Evolutionary conservation across 345 rosid genomes (phyloP).

Genomic region (Eucalyptus virginea): DNA sequence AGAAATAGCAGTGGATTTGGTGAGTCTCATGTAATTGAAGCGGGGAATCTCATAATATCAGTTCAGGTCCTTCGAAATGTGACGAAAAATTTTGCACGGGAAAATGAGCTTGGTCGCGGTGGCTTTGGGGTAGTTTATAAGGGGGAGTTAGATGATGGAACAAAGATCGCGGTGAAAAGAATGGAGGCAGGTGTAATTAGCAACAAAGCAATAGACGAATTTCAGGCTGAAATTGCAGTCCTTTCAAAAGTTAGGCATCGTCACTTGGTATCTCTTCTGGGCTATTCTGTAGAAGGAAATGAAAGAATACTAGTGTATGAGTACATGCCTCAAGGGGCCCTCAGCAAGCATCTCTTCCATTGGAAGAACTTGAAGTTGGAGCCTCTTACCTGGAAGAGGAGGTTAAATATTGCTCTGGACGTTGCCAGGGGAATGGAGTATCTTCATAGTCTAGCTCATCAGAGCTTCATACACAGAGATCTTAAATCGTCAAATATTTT

Average conservation of each 20-base stretch:
- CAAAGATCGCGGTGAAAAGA: conserved; percentile 67
- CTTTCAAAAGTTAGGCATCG: conserved; percentile 72
- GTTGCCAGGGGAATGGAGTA: conserved; percentile 82
- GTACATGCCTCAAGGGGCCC: conserved; percentile 74
- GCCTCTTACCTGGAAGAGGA: conserved; percentile 63
- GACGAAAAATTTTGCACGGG: conserved; percentile 48
- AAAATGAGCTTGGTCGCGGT: conserved; percentile 72
- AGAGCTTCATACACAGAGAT: conserved; percentile 70
- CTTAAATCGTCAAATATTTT: conserved; percentile 70
- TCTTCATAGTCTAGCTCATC: conserved; percentile 64
- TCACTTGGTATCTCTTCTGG: conserved; percentile 62
- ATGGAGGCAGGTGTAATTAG: conserved; percentile 60
- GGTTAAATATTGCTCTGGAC: conserved; percentile 60
- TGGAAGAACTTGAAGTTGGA: conserved; percentile 59
- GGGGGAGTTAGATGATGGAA: conserved; percentile 64
- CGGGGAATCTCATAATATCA: conserved; percentile 58
- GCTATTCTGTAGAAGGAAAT: conserved; percentile 51
- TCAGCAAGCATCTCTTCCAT: conserved; percentile 64
- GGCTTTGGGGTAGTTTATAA: conserved; percentile 77
- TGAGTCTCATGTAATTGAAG: conserved; percentile 56
- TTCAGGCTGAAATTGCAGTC: conserved; percentile 67
- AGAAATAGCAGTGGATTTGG: conserved; percentile 25
- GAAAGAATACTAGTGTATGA: conserved; percentile 73
- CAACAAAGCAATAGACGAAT: conserved; percentile 54
- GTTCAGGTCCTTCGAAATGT: conserved; percentile 73